Base-by-base conservation (phyloP, 2,329 filamentous ascomycete genomes). In the Paecilomyces sp. region DNA sequence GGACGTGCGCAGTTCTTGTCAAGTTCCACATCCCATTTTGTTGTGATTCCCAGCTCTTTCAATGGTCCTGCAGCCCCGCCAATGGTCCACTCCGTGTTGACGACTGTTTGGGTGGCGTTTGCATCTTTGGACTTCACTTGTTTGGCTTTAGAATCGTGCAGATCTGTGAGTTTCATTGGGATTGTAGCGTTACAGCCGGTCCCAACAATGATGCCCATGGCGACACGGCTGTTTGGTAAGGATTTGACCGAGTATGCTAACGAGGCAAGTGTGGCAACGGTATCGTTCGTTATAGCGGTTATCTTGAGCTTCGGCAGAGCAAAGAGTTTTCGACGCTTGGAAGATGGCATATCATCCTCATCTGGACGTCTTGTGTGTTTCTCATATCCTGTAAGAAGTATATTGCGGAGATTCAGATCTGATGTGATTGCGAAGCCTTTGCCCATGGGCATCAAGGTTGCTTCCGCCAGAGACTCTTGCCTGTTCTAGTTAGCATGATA, bases 21-120 rank as follows among this genome's bases (percentile, higher is more conserved):
- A 5, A 94, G 80, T 60, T 81, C 75, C 9, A 79, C 74, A 67
- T 94, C 90, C 90, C 90, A 93, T 36, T 76, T 76, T 9, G 84
- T 92, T 57, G 90, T 83, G 55, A 92, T 80, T 12, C 71, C 66
- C 24, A 77, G 67, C 25, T 86, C 80, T 25, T 81, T 79, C 58
- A 93, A 76, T 0, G 90, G 88, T 6, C 81, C 79, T n/a, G 85
- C 86, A 1, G 89, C 85, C 6, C 90, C 90, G 28, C 87, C 87
- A 66, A 94, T 91, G 57, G 88, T 90, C 88, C 89, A 92, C 74
- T 94, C 90, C 0, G 90, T 93, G 69, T 93, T 93, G 63, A 93
- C 85, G 3, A 90, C 84, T 13, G 92, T 87, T 64, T 85, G 87
- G n/a, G 83, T 77, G 6, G 88, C 80, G 12, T 79, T 75, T 1